Conservation (phyloP, 2,329 filamentous ascomycete genomes). For the Lizonia empirigonia region DNA sequence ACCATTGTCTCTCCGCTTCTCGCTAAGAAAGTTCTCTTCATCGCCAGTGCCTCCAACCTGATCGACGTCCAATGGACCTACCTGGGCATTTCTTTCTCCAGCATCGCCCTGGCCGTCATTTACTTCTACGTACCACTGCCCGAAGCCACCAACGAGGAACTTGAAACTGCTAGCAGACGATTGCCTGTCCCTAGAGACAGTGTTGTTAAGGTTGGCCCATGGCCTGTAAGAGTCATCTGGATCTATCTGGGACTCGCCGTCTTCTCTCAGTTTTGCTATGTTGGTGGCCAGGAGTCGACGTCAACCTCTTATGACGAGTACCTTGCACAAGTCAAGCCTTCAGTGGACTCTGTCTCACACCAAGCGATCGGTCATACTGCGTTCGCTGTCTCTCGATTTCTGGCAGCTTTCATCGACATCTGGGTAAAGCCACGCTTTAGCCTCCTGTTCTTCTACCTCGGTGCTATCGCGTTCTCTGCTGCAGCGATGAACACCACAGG, state of each 20-base stretch:
- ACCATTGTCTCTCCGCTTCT: slow-evolving; percentile 65
- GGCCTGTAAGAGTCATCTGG: slow-evolving; percentile 59
- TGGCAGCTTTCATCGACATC: slow-evolving; percentile 59
- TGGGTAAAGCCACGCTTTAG: slow-evolving; percentile 64
- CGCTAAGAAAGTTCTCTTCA: slow-evolving; percentile 64
- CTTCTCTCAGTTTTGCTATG: slow-evolving; percentile 64
- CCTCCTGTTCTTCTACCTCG: slow-evolving; percentile 60
- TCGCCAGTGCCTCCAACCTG: slow-evolving; percentile 56
- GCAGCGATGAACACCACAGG: slow-evolving; percentile 56
- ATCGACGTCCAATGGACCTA: slow-evolving; percentile 70
- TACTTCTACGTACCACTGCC: slow-evolving; percentile 68
- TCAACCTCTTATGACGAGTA: slow-evolving; percentile 57
- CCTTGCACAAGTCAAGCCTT: slow-evolving; percentile 48
- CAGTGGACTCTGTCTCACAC: slow-evolving; percentile 49
- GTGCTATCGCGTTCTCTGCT: slow-evolving; percentile 58
- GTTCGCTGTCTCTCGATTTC: slow-evolving; percentile 64
- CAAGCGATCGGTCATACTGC: slow-evolving; percentile 62
- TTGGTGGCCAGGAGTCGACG: slow-evolving; percentile 64
- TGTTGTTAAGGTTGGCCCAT: slow-evolving; percentile 48
- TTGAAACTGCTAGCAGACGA: slow-evolving; percentile 61
- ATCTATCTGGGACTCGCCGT: slow-evolving; percentile 61
- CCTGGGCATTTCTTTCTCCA: slow-evolving; percentile 66
- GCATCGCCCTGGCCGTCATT: slow-evolving; percentile 61
- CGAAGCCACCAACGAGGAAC: slow-evolving; percentile 65
- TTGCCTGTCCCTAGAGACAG: slow-evolving; percentile 43